Evolutionary conservation across 1,284 basidiomycete species (phyloP), one percentile per base, ranked within the genome.

Genomic region (Gymnopus androsaceus): DNA sequence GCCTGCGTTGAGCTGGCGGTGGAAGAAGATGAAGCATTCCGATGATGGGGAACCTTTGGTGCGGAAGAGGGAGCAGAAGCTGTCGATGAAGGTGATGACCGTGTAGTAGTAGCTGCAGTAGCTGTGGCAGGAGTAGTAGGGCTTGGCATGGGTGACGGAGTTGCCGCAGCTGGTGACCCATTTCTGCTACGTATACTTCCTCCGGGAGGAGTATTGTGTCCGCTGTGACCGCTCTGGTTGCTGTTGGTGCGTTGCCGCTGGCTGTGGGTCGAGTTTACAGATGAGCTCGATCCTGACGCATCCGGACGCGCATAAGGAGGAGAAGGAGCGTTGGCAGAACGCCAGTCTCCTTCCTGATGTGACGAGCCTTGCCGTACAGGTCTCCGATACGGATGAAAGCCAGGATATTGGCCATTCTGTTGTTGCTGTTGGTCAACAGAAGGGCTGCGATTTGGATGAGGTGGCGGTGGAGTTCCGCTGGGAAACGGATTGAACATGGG

Each of bases 321-420:
- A 65, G 73, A 70, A 17, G 72, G 73, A 54, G 69, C 67, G 38
- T 69, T 65, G 54, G 66, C 69, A 30, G 70, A 63, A 57, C 80
- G 79, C 78, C 82, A 80, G 54, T 84, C 82, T 41, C 66, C 70
- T 25, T 68, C 64, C 51, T 77, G 77, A 9, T 46, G 44, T 11
- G 54, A 46, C 64, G 62, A 59, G 15, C 54, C 54, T 62, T 79
- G 80, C 31, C 84, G 81, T 63, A 68, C 67, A 33, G 88, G 87
- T n/a, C 89, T 83, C 57, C 88, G 86, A 77, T 91, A 91, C 48
- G 89, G 88, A 68, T 91, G 89, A 68, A 85, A 91, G 28, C 85
- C 85, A 33, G 76, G 75, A 65, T 87, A 85, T 57, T 77, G 82
- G 21, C 70, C 68, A 66, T 73, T 63, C 54, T 64, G 58, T 71